Base-by-base conservation (phyloP, 371 early-diverging fungal species). In the Conidiobolus incongruus region DNA sequence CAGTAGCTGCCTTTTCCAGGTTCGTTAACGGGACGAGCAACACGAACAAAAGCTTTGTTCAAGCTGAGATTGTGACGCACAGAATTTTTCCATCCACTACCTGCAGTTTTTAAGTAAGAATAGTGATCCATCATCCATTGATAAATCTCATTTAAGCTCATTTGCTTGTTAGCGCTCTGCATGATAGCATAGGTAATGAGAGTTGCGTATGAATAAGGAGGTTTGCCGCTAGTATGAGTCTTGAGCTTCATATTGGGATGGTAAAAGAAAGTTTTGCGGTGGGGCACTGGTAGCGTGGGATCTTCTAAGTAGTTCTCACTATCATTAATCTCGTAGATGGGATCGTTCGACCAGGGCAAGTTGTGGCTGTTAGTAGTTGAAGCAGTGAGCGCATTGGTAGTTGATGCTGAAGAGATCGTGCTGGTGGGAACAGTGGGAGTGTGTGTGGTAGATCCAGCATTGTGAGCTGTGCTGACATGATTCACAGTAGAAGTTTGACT, bases 1-100 rank as follows among this genome's bases (percentile, higher is more conserved):
- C 97, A 97, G 51, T 82, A 94, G 15, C 81, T 71, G 4, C 98
- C 99, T 61, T 98, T 98, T 17, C 99, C 99, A 4, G 85, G 83
- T 45, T 85, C 83, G 49, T 83, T 75, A 35, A 75, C 66, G 0
- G 86, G 80, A 36, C 95, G 69, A 6, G 93, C 90, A 2, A 91
- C 70, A 39, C 86, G 78, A 42, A 79, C 69, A 53, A 98, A 98
- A 48, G 78, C 69, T 53, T 84, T 85, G 61, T 96, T 98, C 21
- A 98, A 65, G 2, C 92, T 90, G 29, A 99, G 68, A 55, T 98
- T 98, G 62, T 99, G 99, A 19, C 99, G 79, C 38, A 98, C 88
- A 1, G 94, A 94, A 59, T 99, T 98, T 74, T 84, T 81, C 87
- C 87, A 86, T 1, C 81, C 83, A 51, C 73, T 82, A 35, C 75